Evolutionary conservation across 2,329 filamentous ascomycete genomes (phyloP).

Genomic region (Nemania sp.): DNA sequence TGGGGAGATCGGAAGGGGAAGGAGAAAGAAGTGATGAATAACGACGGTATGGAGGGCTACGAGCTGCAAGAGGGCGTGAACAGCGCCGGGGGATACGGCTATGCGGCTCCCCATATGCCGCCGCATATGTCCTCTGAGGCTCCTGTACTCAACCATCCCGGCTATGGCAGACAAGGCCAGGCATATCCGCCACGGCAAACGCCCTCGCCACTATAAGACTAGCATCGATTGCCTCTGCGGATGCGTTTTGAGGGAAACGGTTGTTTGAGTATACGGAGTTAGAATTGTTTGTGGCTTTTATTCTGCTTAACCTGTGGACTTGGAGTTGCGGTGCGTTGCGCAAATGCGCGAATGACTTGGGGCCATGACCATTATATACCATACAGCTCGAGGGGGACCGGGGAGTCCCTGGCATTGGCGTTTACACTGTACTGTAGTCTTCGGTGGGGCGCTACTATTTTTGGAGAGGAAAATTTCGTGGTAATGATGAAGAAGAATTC

Average conservation of each 20-base stretch:
- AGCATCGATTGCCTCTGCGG: no score
- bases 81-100: conserved; percentile 35
- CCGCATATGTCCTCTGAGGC: conserved; percentile 36
- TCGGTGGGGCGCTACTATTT: neutral
- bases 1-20: conserved; percentile 49
- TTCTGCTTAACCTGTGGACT: conserved; percentile 6
- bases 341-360: conserved; percentile 2
- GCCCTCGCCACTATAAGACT: neutral
- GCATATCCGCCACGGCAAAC: conserved; percentile 14
- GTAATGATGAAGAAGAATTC: conserved; percentile 3
- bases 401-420: conserved; percentile 1
- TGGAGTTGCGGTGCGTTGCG: conserved; percentile 25
- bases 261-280: neutral
- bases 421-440: conserved; percentile 10
- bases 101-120: conserved; percentile 20
- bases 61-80: conserved; percentile 53
- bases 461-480: neutral
- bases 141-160: conserved; percentile 52
- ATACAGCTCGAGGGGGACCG: neutral
- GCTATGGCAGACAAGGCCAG: conserved; percentile 45
- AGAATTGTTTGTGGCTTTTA: neutral
- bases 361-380: conserved; percentile 1
- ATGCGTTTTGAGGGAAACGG: neutral
- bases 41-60: conserved; percentile 45
- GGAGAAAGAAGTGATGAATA: conserved; percentile 28